A percentile compares a stretch with the other conserved stretches of the same genome.
Conservation (phyloP, 1,284 basidiomycete species). For the Phellinidium pouzarii region DNA sequence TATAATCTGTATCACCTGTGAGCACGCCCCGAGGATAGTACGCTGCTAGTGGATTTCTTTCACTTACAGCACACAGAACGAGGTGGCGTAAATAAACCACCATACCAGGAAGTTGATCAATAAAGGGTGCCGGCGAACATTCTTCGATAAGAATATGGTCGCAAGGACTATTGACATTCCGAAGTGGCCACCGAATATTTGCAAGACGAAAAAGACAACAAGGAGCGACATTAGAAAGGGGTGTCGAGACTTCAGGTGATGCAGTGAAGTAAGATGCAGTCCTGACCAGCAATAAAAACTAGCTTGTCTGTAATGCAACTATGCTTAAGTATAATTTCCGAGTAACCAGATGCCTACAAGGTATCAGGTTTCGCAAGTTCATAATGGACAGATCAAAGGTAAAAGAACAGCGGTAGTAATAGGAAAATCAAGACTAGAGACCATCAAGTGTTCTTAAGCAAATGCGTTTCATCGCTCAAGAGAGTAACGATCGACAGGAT, state of each 20-base stretch:
- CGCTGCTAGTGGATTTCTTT: neutral
- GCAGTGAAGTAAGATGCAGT: too few species aligned
- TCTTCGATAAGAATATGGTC: neutral
- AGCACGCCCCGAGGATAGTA: neutral
- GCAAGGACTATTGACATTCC: neutral
- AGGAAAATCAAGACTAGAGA: too few species aligned
- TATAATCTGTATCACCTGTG: neutral
- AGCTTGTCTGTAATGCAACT: neutral
- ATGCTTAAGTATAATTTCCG: neutral
- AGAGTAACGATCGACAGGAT: too few species aligned
- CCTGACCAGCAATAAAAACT: neutral
- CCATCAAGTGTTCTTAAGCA: too few species aligned
- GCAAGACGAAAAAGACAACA: neutral
- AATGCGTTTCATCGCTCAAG: too few species aligned
- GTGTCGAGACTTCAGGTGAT: too few species aligned
- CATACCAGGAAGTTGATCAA: slow-evolving; percentile 1
- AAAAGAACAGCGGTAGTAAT: too few species aligned
- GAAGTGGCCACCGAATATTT: slow-evolving; percentile 6
- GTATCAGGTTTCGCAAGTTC: neutral
- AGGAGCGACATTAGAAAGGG: neutral
- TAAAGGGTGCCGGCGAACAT: neutral
- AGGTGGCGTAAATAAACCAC: slow-evolving; percentile 6
- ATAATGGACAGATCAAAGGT: neutral
- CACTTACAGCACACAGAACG: slow-evolving; percentile 10
- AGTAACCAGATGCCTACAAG: neutral